A percentile compares a stretch with the other conserved stretches of the same genome.
Evolutionary conservation across 148 eudicot species (phyloP).

Genomic region (Vaccinium corymbosum): DNA sequence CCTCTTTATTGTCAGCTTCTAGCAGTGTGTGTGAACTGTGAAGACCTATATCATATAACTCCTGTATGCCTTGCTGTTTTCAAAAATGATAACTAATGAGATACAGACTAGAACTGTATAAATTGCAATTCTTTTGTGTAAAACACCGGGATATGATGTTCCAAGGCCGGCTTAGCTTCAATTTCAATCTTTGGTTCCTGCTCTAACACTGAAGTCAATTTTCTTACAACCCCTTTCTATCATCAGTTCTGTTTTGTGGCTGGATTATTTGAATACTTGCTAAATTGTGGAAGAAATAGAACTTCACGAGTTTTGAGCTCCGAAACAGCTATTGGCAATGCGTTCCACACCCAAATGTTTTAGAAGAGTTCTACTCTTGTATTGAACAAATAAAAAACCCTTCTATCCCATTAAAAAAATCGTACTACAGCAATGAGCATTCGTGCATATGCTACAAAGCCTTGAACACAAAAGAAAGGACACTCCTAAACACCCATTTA

Average conservation of each 20-base stretch:
- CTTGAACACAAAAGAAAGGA: too few species aligned
- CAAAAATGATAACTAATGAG: not conserved
- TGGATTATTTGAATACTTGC: not conserved
- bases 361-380: too few species aligned
- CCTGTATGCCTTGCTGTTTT: not conserved
- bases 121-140: not conserved
- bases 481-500: too few species aligned
- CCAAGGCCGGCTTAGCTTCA: not conserved
- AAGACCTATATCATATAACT: not conserved
- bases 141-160: not conserved
- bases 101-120: not conserved
- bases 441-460: too few species aligned
- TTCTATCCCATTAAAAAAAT: too few species aligned
- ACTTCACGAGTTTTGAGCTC: not conserved
- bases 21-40: not conserved
- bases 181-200: not conserved
- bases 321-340: too few species aligned
- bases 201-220: not conserved
- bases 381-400: too few species aligned
- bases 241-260: not conserved
- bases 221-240: not conserved
- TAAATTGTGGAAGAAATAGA: not conserved
- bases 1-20: not conserved
- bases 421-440: too few species aligned
- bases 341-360: too few species aligned